Evolutionary conservation across 1,284 basidiomycete genomes (phyloP), one percentile per base, ranked within the genome.

Genomic region (Leccinum subatratum): DNA sequence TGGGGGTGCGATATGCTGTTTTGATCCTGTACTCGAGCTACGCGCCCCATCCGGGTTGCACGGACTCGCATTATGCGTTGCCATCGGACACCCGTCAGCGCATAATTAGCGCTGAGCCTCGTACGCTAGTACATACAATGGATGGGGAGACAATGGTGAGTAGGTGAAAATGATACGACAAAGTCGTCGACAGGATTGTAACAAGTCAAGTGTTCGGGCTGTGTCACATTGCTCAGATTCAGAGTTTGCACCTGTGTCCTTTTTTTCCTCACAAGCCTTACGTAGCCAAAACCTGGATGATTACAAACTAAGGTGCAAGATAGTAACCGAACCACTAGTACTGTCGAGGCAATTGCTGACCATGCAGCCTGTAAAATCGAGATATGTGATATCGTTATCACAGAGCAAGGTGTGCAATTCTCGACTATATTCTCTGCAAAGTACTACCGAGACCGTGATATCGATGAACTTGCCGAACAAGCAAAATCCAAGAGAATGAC

Each of bases 331-430:
- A 42, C 39, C 34, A 25, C 25, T 25, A 25, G 25, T 25, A 39
- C 37, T 39, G 14, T 79, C 62, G 77, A 79, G 14, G 79, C 81
- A 2, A 68, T 83, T 8, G 70, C 80, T 3, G 75, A 76, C 59
- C 32, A 72, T 85, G 11, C 25, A 25, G 3, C 25, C 25, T 25
- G 25, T 25, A 25, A 25, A 25, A 25, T 25, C 25, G 25, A 25
- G 25, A 32, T 9, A 32, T 32, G 77, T 14, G 72, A 74, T 34
- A 75, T 80, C 51, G 72, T 74, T 64, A 72, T 80, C 51, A 77
- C 77, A 30, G 64, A 71, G 14, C 66, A 64, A 32, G 72, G 79
- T 45, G 73, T 77, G 30, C 71, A 71, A 56, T 76, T 80, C 32
- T 67, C 70, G 2, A 64, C 65, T 30, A 70, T 71, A 9, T 69